Evolutionary conservation across 148 eudicot genomes (phyloP).

Genomic region (Nepenthes mirabilis): DNA sequence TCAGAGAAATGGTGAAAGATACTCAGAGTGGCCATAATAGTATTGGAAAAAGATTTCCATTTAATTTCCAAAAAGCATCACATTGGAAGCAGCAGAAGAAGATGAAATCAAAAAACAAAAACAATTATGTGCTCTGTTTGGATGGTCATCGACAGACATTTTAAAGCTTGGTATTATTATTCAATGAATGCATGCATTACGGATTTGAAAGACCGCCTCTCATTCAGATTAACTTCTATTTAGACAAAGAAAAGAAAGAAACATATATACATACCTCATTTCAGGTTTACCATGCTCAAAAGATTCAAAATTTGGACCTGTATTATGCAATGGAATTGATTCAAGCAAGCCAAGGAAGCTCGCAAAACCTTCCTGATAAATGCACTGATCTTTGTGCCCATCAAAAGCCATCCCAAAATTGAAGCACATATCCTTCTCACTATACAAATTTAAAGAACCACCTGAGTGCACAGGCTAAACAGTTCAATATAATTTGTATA

Average conservation of each 20-base stretch:
- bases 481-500: background rate
- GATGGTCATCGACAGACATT: too few species aligned
- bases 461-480: constrained; percentile 27
- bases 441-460: constrained; percentile 36
- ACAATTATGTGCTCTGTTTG: too few species aligned
- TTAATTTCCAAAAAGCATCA: too few species aligned
- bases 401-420: constrained; percentile 43
- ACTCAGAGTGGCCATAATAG: too few species aligned
- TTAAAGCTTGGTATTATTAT: background rate
- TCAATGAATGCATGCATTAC: background rate
- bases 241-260: background rate
- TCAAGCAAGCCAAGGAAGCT: constrained; percentile 76
- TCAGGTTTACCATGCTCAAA: constrained; percentile 48
- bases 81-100: too few species aligned
- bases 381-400: constrained; percentile 43
- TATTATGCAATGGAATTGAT: constrained; percentile 65
- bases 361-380: constrained; percentile 66
- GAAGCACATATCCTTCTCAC: constrained; percentile 48
- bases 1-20: too few species aligned
- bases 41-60: too few species aligned
- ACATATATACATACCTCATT: constrained; percentile 37
- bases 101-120: too few species aligned
- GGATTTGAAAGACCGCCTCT: background rate
- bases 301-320: constrained; percentile 38
- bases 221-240: too few species aligned